These are phyloP conservation scores for Ochetophila trinervis DNA, from an alignment of 306 rosid species.

Conservation along the genomic window DNA sequence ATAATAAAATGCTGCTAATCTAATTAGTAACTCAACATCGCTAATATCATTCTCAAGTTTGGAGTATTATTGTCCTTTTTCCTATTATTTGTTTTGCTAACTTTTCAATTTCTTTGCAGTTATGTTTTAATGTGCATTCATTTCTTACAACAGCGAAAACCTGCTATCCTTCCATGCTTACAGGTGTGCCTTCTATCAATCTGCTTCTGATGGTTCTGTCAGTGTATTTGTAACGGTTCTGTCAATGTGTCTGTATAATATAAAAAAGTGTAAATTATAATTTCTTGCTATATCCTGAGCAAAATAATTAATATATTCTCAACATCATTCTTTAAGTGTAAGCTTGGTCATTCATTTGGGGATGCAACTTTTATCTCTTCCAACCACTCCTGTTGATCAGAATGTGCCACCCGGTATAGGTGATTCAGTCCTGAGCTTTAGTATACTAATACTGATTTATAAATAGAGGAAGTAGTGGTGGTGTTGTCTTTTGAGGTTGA, in stretches of 20 bases:
- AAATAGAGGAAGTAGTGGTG: too few relatives aligned
- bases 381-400: too few relatives aligned
- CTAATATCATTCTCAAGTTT: background rate
- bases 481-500: too few relatives aligned
- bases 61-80: background rate
- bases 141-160: slow-evolving; percentile 73
- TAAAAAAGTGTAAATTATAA: background rate
- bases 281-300: background rate
- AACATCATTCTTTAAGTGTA: too few relatives aligned
- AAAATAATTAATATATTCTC: background rate
- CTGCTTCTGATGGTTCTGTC: background rate
- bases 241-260: background rate
- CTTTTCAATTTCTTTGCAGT: slow-evolving; percentile 54
- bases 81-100: slow-evolving; percentile 13
- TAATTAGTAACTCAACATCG: background rate
- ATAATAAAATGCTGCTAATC: background rate
- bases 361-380: too few relatives aligned
- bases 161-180: slow-evolving; percentile 95
- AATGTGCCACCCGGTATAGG: too few relatives aligned
- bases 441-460: too few relatives aligned
- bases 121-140: slow-evolving; percentile 98
- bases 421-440: too few relatives aligned
- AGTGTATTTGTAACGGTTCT: background rate
- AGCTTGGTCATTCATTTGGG: too few relatives aligned
- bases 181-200: slow-evolving; percentile 49